Percentiles rank a stretch among this genome's conserved stretches.
Evolutionary conservation across 345 rosid species (phyloP).

Genomic region (Sapria himalayana): DNA sequence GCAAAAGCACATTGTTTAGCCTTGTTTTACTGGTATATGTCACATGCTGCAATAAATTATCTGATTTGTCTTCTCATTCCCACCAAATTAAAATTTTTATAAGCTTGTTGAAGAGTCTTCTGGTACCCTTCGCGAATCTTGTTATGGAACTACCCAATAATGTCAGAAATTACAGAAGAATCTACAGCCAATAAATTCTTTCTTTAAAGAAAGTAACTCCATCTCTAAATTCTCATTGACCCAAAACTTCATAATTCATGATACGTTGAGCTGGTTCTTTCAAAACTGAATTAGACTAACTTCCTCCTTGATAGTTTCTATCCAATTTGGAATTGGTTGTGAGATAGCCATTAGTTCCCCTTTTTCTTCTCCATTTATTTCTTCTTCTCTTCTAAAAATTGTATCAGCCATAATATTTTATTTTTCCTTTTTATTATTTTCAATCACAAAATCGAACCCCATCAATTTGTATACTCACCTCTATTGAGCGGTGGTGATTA

Average conservation of each 20-base stretch:
- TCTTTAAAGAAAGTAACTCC: neutral
- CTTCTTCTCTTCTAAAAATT: neutral
- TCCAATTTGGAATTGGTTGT: neutral
- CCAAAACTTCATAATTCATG: neutral
- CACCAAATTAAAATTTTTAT: neutral
- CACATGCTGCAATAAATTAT: neutral
- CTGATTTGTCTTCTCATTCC: neutral
- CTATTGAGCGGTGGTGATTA: neutral
- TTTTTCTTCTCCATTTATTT: neutral
- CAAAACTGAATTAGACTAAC: neutral
- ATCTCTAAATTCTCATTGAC: neutral
- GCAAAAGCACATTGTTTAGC: neutral
- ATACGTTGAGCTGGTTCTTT: neutral
- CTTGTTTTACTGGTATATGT: neutral
- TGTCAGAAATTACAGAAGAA: neutral
- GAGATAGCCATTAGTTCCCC: neutral
- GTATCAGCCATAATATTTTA: neutral
- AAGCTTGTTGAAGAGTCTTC: neutral
- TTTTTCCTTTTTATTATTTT: neutral
- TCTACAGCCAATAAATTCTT: neutral
- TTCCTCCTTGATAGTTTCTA: neutral
- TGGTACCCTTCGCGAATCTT: neutral
- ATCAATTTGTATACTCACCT: neutral
- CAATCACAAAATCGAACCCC: neutral
- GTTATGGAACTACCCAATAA: neutral